Base-by-base conservation (phyloP, 805 yeast species). In the Lipomyces sp. region DNA sequence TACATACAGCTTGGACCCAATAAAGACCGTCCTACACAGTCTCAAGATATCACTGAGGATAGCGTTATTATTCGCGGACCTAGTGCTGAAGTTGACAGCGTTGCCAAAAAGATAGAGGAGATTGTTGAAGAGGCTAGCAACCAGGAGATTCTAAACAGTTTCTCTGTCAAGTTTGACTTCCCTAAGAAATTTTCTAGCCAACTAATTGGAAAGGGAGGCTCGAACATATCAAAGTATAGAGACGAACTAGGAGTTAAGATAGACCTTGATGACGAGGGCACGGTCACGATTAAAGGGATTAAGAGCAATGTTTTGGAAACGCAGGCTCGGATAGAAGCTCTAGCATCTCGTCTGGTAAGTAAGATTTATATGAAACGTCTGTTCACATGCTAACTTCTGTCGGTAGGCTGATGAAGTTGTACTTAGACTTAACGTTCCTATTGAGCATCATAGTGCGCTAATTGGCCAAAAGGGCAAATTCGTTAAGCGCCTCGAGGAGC, bases 121-220 rank as follows among this genome's bases (percentile, higher is more conserved):
- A 80, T 86, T 11, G 79, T 90, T 65, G 84, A 83, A 63, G 89
- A 87, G 65, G 84, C 85, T 53, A 79, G 81, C 69, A 84, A 84
- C 72, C 80, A 80, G 73, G 84, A 81, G 65, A 82, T 82, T 53
- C 78, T 80, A 45, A 77, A 81, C 64, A 80, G 82, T 55, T 83
- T 79, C 72, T 75, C 83, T 18, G 79, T 84, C 24, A 78, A 79
- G 51, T 75, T 88, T 62, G 82, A 81, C 37, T 87, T 92, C 75
- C 96, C 97, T 69, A 78, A 86, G 1, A 79, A 82, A 60, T 85
- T 86, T 58, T 80, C 94, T 66, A 84, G 95, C 35, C 87, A 95
- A 78, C 82, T 96, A 62, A 92, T 95, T 77, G 99, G 99, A 72
- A 90, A 89, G 76, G 90, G 86, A 67, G 99, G 99, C 64, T 80